Base-by-base conservation (phyloP, 1,139 yeast genomes). In the Meyerozyma sp. region DNA sequence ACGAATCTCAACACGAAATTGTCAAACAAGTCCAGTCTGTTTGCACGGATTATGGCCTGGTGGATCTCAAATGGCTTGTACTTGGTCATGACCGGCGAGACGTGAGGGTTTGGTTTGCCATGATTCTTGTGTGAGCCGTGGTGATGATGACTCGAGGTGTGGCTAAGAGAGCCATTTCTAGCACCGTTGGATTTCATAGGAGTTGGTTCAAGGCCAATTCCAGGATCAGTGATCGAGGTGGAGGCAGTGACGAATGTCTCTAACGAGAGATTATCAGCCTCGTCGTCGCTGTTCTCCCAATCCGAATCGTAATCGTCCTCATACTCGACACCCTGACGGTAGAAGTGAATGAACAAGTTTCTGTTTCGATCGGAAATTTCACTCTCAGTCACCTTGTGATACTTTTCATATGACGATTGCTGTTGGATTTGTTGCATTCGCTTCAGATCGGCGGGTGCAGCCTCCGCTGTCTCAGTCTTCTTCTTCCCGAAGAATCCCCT, bases 181-280 rank as follows among this genome's bases (percentile, higher is more conserved):
- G 40, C 10, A 25, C 32, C 30, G 9, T 18, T 20, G 20, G 27
- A 16, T n/a, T 8, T 34, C 32, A n/a, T 26, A 13, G 29, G 38
- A 27, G 35, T 26, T 14, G 14, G 34, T 4, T 35, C 40, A 25
- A 34, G 26, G 4, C 14, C 37, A 21, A 34, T 34, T 4, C 37
- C 37, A 2, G 37, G 37, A 34, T 57, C 62, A 27, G 65, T 59
- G 44, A 68, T 53, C 3, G 64, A 55, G 20, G 72, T 63, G 13
- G 58, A 55, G 3, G 74, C 75, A 36, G 76, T 70, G 32, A 65
- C 63, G 52, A 69, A 71, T 2, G 73, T 51, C 35, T 66, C 69
- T 41, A 68, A 45, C 4, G 70, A 64, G 14, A 47, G 56, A 27
- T 46, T 48, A 40, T 65, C 68, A 11, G 55, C 58, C 13, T 36